These are phyloP conservation scores for Yarrowia porcina DNA, from an alignment of 805 yeast species.

Conservation along the genomic window DNA sequence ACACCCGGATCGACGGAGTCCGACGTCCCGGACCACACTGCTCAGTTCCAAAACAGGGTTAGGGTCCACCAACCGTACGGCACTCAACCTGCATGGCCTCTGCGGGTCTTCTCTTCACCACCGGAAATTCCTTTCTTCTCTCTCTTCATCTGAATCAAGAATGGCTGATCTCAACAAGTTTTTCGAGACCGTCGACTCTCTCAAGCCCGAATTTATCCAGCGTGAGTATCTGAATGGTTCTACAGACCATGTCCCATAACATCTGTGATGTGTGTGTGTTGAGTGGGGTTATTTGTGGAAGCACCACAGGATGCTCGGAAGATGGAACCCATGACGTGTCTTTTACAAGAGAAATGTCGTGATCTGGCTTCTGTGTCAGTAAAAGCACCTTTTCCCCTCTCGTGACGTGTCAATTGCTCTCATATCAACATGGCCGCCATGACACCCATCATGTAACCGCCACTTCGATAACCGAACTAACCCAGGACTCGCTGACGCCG, in stretches of 20 bases:
- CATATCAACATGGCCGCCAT: too few relatives aligned
- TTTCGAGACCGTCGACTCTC: conserved; percentile 31
- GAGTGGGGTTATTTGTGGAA: background rate
- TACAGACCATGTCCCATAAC: too few relatives aligned
- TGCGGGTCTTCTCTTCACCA: conserved; percentile 15
- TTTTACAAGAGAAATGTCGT: background rate
- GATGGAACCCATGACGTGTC: background rate
- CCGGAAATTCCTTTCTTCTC: conserved; percentile 12
- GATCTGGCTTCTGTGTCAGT: background rate
- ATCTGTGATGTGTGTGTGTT: too few relatives aligned
- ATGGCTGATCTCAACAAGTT: conserved; percentile 22
- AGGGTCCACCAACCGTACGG: conserved; percentile 18
- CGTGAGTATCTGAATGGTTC: conserved; percentile 32
- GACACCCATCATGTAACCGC: background rate
- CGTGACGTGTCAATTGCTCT: conserved; percentile 7
- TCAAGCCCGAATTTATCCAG: conserved; percentile 61
- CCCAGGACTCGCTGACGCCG: conserved; percentile 72
- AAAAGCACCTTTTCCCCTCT: background rate
- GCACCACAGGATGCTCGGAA: background rate
- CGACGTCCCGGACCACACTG: background rate
- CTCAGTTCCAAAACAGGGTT: background rate
- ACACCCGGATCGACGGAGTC: background rate
- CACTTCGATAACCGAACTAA: conserved; percentile 33
- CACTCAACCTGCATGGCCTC: conserved; percentile 16
- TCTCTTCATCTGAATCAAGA: conserved; percentile 7